phyloP scores from a whole-genome alignment of 2,329 filamentous ascomycete genomes.

The Calonectria fujianensis region DNA sequence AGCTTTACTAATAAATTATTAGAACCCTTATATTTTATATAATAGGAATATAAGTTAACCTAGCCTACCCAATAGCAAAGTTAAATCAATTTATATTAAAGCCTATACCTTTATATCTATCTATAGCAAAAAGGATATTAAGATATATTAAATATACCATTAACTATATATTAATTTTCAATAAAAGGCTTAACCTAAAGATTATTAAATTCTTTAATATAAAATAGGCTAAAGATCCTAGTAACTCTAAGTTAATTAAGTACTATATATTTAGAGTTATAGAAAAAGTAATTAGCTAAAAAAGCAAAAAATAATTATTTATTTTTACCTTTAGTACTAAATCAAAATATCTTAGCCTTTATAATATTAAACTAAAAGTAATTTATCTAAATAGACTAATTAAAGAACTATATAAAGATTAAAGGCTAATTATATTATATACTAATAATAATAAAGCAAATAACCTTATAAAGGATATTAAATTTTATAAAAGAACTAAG shows the following conservation, averaged over 20 bases:
- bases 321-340: no score
- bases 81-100: not conserved
- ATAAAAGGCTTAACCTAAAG: not conserved
- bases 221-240: not conserved
- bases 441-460: no score
- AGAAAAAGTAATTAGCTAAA: not conserved
- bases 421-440: no score
- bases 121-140: not conserved
- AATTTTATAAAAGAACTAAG: no score
- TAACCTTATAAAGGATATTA: no score
- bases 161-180: not conserved
- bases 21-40: no score
- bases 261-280: not conserved
- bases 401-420: no score
- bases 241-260: not conserved
- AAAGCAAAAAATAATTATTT: not conserved
- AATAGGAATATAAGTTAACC: rapidly evolving
- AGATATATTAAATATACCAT: not conserved
- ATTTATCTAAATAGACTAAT: no score
- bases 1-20: no score
- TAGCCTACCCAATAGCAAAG: no score
- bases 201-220: not conserved
- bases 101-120: not conserved
- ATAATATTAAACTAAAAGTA: no score
- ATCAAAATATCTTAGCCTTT: no score